Evolutionary conservation across 495 filamentous ascomycete species (phyloP), one percentile per base, ranked within the genome.

Genomic region (Lasiosphaeria miniovina): DNA sequence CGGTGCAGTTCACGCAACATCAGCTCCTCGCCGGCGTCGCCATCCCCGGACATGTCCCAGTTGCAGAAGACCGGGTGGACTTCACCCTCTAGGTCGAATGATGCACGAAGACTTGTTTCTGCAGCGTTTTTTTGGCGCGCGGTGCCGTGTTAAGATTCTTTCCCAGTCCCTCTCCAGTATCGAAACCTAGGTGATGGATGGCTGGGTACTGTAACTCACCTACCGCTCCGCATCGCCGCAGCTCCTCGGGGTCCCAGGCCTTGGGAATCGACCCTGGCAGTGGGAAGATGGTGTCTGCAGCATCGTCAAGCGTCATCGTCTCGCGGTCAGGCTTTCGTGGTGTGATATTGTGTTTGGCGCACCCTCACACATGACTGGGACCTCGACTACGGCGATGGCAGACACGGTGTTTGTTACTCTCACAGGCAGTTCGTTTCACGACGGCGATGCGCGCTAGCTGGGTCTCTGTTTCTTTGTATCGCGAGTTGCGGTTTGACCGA

Each of bases 41-140:
- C 55, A 34, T 57, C 46, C 32, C 61, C 45, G 15, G 59, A 34
- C 14, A 62, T 50, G 24, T 55, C 48, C 73, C 73, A 76, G 49
- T 68, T 63, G 24, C 61, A 33, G 49, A 76, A 73, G 34, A 73
- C 31, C 0, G 71, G 71, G 49, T 74, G 70, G 49, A 71, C 58
- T 10, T 65, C 60, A 14, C 71, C 70, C 24, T 63, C 41, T n/a
- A 74, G 61, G 32, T 59, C 52, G 36, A 65, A 49, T 0, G 66
- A 14, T 48, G 55, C n/a, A 52, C 58, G 38, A 57, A 65, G 34
- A 8, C 15, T 54, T 45, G 11, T 48, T 51, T 36, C 15, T 11
- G 52, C 59, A 45, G 38, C 49, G 45, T 57, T 49, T 24, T 50
- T 43, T 24, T 24, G 24, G 24, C 24, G 24, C 24, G 24, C 24